phyloP scores from a whole-genome alignment of 371 early-diverging fungal genomes.

The Lichtheimia ramosa region DNA sequence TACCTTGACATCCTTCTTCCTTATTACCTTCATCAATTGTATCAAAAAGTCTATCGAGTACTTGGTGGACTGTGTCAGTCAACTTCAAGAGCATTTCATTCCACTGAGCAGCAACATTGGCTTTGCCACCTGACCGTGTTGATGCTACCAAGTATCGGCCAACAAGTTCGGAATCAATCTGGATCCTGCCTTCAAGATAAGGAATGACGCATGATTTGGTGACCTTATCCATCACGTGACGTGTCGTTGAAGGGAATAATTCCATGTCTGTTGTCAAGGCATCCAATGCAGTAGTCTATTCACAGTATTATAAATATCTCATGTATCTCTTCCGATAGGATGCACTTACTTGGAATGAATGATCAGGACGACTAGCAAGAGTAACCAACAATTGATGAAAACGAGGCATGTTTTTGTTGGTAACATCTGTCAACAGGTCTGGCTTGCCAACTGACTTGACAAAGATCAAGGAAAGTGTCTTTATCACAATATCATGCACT shows the following conservation, averaged over 20 bases:
- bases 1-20: neutral
- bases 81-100: slow-evolving; percentile 39
- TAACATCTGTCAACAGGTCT: slow-evolving; percentile 61
- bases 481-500: slow-evolving; percentile 43
- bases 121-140: slow-evolving; percentile 44
- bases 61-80: slow-evolving; percentile 52
- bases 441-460: slow-evolving; percentile 50
- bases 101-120: slow-evolving; percentile 50
- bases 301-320: neutral
- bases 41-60: slow-evolving; percentile 51
- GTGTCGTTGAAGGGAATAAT: slow-evolving; percentile 57
- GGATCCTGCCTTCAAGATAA: slow-evolving; percentile 27
- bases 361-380: slow-evolving; percentile 39
- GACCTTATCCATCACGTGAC: slow-evolving; percentile 49
- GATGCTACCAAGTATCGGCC: slow-evolving; percentile 47
- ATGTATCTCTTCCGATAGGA: neutral
- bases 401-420: slow-evolving; percentile 50
- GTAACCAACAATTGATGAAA: slow-evolving; percentile 50
- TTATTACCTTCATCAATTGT: slow-evolving; percentile 61
- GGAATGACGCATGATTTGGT: slow-evolving; percentile 55
- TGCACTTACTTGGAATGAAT: slow-evolving; percentile 43
- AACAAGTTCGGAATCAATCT: slow-evolving; percentile 28
- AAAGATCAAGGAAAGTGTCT: slow-evolving; percentile 48
- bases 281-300: slow-evolving; percentile 42
- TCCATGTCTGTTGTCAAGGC: slow-evolving; percentile 50